Base-by-base conservation (phyloP, 2,329 filamentous ascomycete genomes). In the Periconia sp. region DNA sequence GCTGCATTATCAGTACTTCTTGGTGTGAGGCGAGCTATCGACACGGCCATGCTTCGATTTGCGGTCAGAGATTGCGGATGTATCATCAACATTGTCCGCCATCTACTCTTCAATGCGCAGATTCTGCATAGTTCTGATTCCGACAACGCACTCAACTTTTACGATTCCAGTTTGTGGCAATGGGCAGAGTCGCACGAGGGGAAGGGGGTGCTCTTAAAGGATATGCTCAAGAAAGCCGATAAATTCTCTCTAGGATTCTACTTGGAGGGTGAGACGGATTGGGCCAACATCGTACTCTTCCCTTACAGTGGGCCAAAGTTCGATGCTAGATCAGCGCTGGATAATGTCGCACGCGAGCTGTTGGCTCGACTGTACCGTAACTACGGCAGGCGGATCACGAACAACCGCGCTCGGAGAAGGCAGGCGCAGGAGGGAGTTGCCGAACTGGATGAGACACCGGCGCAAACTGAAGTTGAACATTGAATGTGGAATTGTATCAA, bases 41-140 rank as follows among this genome's bases (percentile, higher is more conserved):
- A 63, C 23, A 72, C 67, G 5, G 63, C 65, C 0, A 47, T 63
- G 41, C 33, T 74, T 31, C 59, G 65, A 13, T 63, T 65, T 55
- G 69, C 71, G 9, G 65, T 71, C 7, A 52, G 68, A 11, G 56
- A 69, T 3, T 69, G 62, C 47, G 64, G 61, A 15, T 71, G 69
- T 56, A 47, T 66, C 10, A 41, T 66, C 47, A 66, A 64, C 41
- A 63, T 68, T 17, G 18, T 73, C 6, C 58, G 69, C 6, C 70
- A 72, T 40, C 50, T 74, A 3, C 57, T 73, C 1, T 73, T 68
- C 62, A 73, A 72, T 23, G 68, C 68, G 7, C 69, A 72, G 47
- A 69, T 72, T 23, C 50, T 68, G 20, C 63, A 62, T 11, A 45
- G 45, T 17, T 51, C 56, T 6, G 46, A 55, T 3, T 47, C 60